phyloP scores from a whole-genome alignment of 176 grass and related monocot species.

The Oryza punctata region DNA sequence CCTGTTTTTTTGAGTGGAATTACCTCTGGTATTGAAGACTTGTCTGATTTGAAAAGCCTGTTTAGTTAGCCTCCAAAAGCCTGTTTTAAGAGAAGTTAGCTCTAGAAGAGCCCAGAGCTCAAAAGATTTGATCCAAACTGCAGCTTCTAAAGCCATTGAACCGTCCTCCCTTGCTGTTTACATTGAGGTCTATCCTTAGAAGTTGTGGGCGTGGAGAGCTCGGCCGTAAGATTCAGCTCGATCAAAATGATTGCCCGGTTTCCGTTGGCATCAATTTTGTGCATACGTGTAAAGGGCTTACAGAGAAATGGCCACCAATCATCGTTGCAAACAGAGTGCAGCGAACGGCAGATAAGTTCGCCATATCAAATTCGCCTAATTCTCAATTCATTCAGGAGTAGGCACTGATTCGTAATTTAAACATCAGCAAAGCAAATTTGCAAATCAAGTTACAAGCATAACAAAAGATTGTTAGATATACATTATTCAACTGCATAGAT shows the following conservation, averaged over 20 bases:
- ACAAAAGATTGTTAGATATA: not conserved
- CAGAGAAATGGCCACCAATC: too few species aligned
- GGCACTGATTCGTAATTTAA: not conserved
- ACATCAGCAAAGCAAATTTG: not conserved
- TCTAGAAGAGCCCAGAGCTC: not conserved
- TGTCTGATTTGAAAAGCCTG: not conserved
- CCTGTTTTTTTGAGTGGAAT: not conserved
- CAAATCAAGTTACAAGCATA: not conserved
- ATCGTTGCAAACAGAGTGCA: not conserved
- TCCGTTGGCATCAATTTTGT: not conserved
- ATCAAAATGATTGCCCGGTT: too few species aligned
- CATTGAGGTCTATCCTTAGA: not conserved
- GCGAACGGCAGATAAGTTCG: not conserved
- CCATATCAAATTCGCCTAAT: not conserved
- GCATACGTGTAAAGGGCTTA: too few species aligned
- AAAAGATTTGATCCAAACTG: not conserved
- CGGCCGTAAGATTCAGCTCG: not conserved
- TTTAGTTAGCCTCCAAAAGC: not conserved
- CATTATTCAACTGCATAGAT: not conserved
- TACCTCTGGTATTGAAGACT: constrained; percentile 19
- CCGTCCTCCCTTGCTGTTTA: too few species aligned
- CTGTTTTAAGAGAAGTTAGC: not conserved
- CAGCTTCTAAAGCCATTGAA: too few species aligned
- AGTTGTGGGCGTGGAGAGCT: not conserved
- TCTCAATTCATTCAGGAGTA: not conserved